phyloP scores from a whole-genome alignment of 805 yeast genomes.

The Candida silvatica region DNA sequence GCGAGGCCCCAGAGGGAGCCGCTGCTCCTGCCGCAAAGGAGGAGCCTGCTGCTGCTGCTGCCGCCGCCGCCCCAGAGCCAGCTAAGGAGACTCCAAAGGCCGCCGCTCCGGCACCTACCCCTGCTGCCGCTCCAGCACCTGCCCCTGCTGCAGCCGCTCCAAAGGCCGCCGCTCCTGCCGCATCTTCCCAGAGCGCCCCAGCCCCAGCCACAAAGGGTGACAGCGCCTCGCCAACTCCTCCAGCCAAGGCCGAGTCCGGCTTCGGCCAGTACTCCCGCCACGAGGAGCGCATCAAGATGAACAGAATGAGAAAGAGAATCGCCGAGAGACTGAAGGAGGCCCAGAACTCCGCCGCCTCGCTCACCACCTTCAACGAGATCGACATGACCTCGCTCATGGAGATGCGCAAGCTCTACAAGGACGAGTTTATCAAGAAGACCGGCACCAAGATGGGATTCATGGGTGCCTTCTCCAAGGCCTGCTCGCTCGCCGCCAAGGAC shows the following conservation, averaged over 20 bases:
- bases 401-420: slow-evolving; percentile 94
- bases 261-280: slow-evolving; percentile 60
- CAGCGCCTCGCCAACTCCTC: slow-evolving; percentile 15
- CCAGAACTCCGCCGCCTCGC: slow-evolving; percentile 96
- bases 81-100: slow-evolving; percentile 21
- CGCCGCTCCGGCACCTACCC: slow-evolving; percentile 24
- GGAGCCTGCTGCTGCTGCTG: slow-evolving; percentile 14
- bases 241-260: slow-evolving; percentile 20
- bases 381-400: slow-evolving; percentile 91
- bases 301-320: slow-evolving; percentile 97
- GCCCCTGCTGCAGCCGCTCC: slow-evolving; percentile 18
- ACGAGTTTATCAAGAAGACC: slow-evolving; percentile 87
- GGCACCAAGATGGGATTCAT: slow-evolving; percentile 96
- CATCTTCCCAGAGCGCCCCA: slow-evolving; percentile 20
- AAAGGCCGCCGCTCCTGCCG: slow-evolving; percentile 15
- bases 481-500: slow-evolving; percentile 86
- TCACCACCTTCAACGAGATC: slow-evolving; percentile 96
- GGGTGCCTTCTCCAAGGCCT: slow-evolving; percentile 97
- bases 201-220: slow-evolving; percentile 24
- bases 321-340: slow-evolving; percentile 99
- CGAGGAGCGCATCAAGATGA: slow-evolving; percentile 94
- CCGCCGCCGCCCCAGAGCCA: slow-evolving; percentile 16
- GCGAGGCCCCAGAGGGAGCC: slow-evolving; percentile 55
- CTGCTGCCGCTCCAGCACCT: slow-evolving; percentile 11
- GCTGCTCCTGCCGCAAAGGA: slow-evolving; percentile 29